A percentile compares a stretch with the other conserved stretches of the same genome.
Evolutionary conservation across 2,329 filamentous ascomycete genomes (phyloP).

Genomic region (Chaetomium sp.): DNA sequence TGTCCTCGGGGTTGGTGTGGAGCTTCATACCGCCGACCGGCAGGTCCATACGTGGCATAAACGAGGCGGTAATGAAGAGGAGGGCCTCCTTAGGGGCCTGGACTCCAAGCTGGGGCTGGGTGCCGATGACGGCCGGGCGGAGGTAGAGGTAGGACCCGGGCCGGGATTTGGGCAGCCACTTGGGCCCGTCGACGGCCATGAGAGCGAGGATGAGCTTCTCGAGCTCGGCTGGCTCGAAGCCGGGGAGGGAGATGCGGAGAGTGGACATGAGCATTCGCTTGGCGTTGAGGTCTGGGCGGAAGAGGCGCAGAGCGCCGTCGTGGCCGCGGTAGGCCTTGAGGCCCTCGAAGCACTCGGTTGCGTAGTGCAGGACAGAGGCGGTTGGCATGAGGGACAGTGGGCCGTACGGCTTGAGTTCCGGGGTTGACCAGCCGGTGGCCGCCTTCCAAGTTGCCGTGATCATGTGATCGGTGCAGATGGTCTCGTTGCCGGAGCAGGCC

Average conservation of each 20-base stretch:
- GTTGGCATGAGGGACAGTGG: conserved; percentile 73
- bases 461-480: conserved; percentile 81
- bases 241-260: conserved; percentile 64
- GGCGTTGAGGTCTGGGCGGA: conserved; percentile 70
- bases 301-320: conserved; percentile 67
- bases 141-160: conserved; percentile 74
- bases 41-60: conserved; percentile 52
- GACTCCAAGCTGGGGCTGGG: conserved; percentile 72
- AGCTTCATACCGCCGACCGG: conserved; percentile 59
- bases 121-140: conserved; percentile 80
- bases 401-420: conserved; percentile 70
- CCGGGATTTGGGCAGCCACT: conserved; percentile 68
- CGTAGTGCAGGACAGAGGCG: conserved; percentile 78
- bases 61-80: conserved; percentile 71
- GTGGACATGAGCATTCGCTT: conserved; percentile 56
- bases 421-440: conserved; percentile 62
- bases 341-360: conserved; percentile 86
- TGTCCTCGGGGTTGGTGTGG: conserved; percentile 72
- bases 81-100: conserved; percentile 75
- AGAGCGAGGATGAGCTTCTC: conserved; percentile 68
- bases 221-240: conserved; percentile 64
- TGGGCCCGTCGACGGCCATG: conserved; percentile 64
- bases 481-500: conserved; percentile 43
- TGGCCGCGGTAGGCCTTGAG: conserved; percentile 73
- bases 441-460: conserved; percentile 63